A percentile compares a stretch with the other conserved stretches of the same genome.
Evolutionary conservation across 2,329 filamentous ascomycete species (phyloP).

Genomic region (Fusarium veterinarium): DNA sequence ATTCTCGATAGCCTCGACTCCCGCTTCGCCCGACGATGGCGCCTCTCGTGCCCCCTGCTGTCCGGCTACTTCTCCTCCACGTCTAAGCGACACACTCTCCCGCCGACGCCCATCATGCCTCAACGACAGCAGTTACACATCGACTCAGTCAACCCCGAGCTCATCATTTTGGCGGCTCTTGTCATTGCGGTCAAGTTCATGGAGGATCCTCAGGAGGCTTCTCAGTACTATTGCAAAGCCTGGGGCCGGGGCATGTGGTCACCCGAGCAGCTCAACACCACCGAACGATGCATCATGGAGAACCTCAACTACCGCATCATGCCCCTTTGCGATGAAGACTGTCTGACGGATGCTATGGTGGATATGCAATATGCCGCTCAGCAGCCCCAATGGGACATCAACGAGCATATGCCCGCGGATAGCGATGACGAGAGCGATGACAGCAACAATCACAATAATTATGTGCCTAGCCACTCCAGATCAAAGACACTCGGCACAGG

Average conservation of each 20-base stretch:
- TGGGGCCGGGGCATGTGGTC: conserved; percentile 71
- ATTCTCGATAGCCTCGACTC: conserved; percentile 73
- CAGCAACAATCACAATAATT: conserved; percentile 32
- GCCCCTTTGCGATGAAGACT: conserved; percentile 66
- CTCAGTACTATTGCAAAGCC: conserved; percentile 62
- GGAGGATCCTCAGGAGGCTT: conserved; percentile 67
- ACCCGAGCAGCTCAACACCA: conserved; percentile 70
- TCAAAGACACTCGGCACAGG: conserved; percentile 50
- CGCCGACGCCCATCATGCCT: conserved; percentile 51
- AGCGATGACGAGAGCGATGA: conserved; percentile 46
- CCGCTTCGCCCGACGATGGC: conserved; percentile 72
- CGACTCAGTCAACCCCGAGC: conserved; percentile 70
- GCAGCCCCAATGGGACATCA: conserved; percentile 44
- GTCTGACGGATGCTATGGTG: conserved; percentile 68
- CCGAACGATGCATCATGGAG: conserved; percentile 73
- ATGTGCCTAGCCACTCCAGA: conserved; percentile 49
- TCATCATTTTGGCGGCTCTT: conserved; percentile 72
- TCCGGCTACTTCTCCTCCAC: conserved; percentile 44
- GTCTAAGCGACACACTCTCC: conserved; percentile 62
- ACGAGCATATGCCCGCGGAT: conserved; percentile 47
- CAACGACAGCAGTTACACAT: conserved; percentile 62
- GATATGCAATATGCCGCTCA: conserved; percentile 71
- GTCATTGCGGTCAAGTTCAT: conserved; percentile 74
- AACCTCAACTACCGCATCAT: conserved; percentile 72
- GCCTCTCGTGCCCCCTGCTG: conserved; percentile 66